phyloP scores from a whole-genome alignment of 495 filamentous ascomycete genomes.

The Zalerion maritima region DNA sequence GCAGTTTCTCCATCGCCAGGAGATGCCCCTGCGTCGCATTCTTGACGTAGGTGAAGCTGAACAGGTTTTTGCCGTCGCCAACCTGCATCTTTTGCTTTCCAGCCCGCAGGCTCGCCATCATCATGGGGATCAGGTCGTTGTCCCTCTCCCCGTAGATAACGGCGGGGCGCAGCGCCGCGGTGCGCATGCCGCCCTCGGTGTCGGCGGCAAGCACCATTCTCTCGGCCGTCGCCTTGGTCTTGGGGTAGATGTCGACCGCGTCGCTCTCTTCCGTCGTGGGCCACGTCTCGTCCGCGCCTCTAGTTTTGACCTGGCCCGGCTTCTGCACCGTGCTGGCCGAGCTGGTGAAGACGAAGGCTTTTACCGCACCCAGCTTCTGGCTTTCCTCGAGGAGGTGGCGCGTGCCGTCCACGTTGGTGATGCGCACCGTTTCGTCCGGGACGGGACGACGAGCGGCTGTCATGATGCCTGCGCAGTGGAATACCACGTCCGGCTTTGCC shows the following conservation, averaged over 20 bases:
- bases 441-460: slow-evolving; percentile 43
- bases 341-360: slow-evolving; percentile 65
- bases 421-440: slow-evolving; percentile 27
- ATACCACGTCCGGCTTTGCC: slow-evolving; percentile 47
- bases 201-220: slow-evolving; percentile 52
- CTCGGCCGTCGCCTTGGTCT: slow-evolving; percentile 50
- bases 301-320: slow-evolving; percentile 45
- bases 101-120: slow-evolving; percentile 35
- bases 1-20: slow-evolving; percentile 39
- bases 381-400: slow-evolving; percentile 46
- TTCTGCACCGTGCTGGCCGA: slow-evolving; percentile 48
- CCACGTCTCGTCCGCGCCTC: slow-evolving; percentile 55
- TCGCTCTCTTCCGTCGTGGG: slow-evolving; percentile 41
- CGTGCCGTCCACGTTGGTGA: slow-evolving; percentile 61
- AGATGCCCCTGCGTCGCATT: slow-evolving; percentile 43
- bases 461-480: slow-evolving; percentile 33
- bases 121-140: slow-evolving; percentile 31
- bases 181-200: slow-evolving; percentile 43
- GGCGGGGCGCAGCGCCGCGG: slow-evolving; percentile 48
- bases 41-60: slow-evolving; percentile 42
- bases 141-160: slow-evolving; percentile 53
- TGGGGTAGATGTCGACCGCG: slow-evolving; percentile 46
- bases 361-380: slow-evolving; percentile 42
- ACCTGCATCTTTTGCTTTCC: slow-evolving; percentile 52
- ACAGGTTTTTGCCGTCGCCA: slow-evolving; percentile 54